Conservation (phyloP, 2,329 filamentous ascomycete species). For the Triangularia verruculosa region DNA sequence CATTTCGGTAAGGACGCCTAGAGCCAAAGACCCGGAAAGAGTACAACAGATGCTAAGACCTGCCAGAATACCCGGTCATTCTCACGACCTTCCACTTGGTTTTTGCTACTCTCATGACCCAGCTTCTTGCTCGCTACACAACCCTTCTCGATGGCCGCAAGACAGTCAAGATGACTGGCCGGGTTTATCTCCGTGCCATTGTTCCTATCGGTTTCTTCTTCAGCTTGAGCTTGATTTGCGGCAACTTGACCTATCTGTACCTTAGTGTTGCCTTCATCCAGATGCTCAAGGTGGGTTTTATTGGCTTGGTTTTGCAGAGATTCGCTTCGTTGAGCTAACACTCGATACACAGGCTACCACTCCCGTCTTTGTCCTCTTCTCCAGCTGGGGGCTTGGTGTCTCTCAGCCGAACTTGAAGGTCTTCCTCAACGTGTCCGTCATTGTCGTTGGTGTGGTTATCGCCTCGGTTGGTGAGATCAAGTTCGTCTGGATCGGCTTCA, state of each 20-base stretch:
- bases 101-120: slow-evolving; percentile 92
- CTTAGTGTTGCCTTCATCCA: slow-evolving; percentile 96
- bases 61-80: slow-evolving; percentile 67
- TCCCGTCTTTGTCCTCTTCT: slow-evolving; percentile 86
- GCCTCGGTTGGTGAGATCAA: slow-evolving; percentile 94
- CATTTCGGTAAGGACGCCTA: slow-evolving; percentile 66
- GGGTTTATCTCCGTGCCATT: slow-evolving; percentile 88
- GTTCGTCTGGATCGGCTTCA: slow-evolving; percentile 77
- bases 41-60: slow-evolving; percentile 28
- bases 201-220: slow-evolving; percentile 95
- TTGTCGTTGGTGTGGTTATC: slow-evolving; percentile 91
- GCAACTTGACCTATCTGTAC: slow-evolving; percentile 93
- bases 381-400: slow-evolving; percentile 84
- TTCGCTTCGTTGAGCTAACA: slow-evolving; percentile 2
- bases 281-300: slow-evolving; percentile 87
- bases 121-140: slow-evolving; percentile 87
- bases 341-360: slow-evolving; percentile 70
- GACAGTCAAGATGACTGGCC: slow-evolving; percentile 94
- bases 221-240: slow-evolving; percentile 92
- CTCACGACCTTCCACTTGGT: slow-evolving; percentile 94
- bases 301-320: slow-evolving; percentile 2
- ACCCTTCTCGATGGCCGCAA: slow-evolving; percentile 89
- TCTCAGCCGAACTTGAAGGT: slow-evolving; percentile 80
- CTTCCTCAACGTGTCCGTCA: slow-evolving; percentile 89
- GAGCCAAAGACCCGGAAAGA: slow-evolving; percentile 5